Base-by-base conservation (phyloP, 2,329 filamentous ascomycete genomes). In the Fusarium anthophilum region DNA sequence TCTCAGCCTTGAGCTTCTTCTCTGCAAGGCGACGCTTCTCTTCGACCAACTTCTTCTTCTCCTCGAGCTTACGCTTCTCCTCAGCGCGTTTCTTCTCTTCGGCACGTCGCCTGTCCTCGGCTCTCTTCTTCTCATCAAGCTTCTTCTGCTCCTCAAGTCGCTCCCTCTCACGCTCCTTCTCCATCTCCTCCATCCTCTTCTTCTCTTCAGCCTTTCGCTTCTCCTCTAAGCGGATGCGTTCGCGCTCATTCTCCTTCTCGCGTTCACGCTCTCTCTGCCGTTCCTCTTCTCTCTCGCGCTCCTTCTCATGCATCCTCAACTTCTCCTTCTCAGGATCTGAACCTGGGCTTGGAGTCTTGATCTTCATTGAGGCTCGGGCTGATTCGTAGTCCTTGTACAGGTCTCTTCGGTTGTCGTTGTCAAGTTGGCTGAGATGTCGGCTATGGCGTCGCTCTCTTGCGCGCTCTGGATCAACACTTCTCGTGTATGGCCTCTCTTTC, bases 171-270 rank as follows among this genome's bases (percentile, higher is more conserved):
- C 65, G 54, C 37, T 68, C 63, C 24, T 54, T 68, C 47, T 68
- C 65, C 63, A 68, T 68, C 28, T 68, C 65, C 14, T 67, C 65
- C 0, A 60, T 30, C 5, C 65, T 30, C 39, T 60, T 59, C 54
- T 48, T 68, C 37, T 69, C 66, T 15, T 69, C 66, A 0, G 63
- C 66, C 30, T 47, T 61, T 14, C 64, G 61, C 66, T 69, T 69
- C 6, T 69, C 65, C 20, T 69, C 66, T 24, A 69, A 12, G 13
- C 64, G 50, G 20, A 69, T 44, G 26, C 64, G 47, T 44, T 69
- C 56, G 8, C 64, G 50, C 26, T 69, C 66, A 17, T 69, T 69
- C 35, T 69, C 66, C 43, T 69, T 69, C n/a, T 69, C 64, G 6
- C 64, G 56, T 45, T 69, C 66, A 14, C 64, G 26, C n/a, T 69